These are phyloP conservation scores for Rhexocercosporidium sp. DNA, from an alignment of 2,329 filamentous ascomycete species.

Conservation along the genomic window DNA sequence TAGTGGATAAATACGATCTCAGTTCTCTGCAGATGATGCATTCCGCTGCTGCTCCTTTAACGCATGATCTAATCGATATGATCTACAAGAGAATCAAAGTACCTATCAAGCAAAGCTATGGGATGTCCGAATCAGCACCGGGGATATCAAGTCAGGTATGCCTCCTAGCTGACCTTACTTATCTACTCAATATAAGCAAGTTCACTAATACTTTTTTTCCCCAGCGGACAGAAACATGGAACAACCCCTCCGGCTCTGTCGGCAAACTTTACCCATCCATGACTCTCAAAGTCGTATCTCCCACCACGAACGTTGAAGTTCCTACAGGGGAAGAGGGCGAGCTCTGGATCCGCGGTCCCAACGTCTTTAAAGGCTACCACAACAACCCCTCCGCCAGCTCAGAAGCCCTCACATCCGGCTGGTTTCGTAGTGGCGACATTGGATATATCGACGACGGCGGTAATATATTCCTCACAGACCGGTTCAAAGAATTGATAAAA, in stretches of 20 bases:
- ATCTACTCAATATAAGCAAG: too few species aligned
- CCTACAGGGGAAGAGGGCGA: conserved; percentile 67
- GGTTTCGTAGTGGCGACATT: conserved; percentile 91
- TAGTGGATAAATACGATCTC: conserved; percentile 79
- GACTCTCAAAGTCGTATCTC: conserved; percentile 72
- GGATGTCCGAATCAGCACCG: conserved; percentile 84
- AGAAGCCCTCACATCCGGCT: conserved; percentile 71
- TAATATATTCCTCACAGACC: conserved; percentile 88
- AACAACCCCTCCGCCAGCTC: conserved; percentile 70
- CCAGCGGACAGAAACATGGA: conserved; percentile 44
- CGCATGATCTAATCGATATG: conserved; percentile 74
- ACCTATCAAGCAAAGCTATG: conserved; percentile 88
- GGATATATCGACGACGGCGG: conserved; percentile 76
- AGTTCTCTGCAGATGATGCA: conserved; percentile 80
- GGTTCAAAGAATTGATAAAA: conserved; percentile 70
- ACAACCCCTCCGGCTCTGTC: conserved; percentile 73
- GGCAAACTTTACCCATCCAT: conserved; percentile 78
- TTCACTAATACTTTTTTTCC: conserved; percentile 37
- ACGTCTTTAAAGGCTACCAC: conserved; percentile 62
- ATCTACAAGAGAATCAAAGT: conserved; percentile 74
- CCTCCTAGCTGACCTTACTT: background rate
- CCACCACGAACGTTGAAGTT: conserved; percentile 48
- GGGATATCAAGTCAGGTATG: conserved; percentile 57
- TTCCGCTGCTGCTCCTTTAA: conserved; percentile 82
- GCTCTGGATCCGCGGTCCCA: conserved; percentile 68